Conservation (phyloP, 331 rosid genomes). For the Stylosanthes scabra region DNA sequence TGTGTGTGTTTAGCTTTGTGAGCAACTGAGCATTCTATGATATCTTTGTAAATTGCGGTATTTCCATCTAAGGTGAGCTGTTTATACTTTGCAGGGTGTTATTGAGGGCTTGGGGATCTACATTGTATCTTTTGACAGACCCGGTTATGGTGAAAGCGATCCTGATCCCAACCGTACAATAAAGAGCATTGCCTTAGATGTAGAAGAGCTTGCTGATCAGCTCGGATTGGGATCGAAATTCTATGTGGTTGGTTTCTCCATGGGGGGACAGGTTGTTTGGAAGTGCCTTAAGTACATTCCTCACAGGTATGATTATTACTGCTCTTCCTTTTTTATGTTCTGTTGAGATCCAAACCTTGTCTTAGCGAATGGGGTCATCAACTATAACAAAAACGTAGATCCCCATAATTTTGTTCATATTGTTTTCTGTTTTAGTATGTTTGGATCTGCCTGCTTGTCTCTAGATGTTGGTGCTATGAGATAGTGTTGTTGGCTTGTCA, state of each 20-base stretch:
- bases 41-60: slow-evolving; percentile 5
- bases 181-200: slow-evolving; percentile 77
- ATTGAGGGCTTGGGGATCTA: slow-evolving; percentile 68
- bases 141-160: slow-evolving; percentile 98
- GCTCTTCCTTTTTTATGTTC: slow-evolving; percentile 20
- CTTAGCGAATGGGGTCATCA: too few relatives aligned
- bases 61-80: slow-evolving; percentile 31
- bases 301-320: slow-evolving; percentile 60
- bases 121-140: slow-evolving; percentile 78
- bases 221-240: slow-evolving; percentile 79
- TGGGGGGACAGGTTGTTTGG: slow-evolving; percentile 91
- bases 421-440: slow-evolving; percentile 19
- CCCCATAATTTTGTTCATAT: neutral
- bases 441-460: neutral
- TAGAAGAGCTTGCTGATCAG: slow-evolving; percentile 92
- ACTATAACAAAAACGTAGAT: too few relatives aligned
- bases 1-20: too few relatives aligned
- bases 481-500: neutral
- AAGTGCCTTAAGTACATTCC: slow-evolving; percentile 86
- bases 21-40: neutral
- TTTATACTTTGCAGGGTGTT: slow-evolving; percentile 55
- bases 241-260: slow-evolving; percentile 70
- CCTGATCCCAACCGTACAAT: slow-evolving; percentile 80
- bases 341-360: neutral
- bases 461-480: slow-evolving; percentile 25